Base-by-base conservation (phyloP, 345 rosid genomes). In the Salix udensis region DNA sequence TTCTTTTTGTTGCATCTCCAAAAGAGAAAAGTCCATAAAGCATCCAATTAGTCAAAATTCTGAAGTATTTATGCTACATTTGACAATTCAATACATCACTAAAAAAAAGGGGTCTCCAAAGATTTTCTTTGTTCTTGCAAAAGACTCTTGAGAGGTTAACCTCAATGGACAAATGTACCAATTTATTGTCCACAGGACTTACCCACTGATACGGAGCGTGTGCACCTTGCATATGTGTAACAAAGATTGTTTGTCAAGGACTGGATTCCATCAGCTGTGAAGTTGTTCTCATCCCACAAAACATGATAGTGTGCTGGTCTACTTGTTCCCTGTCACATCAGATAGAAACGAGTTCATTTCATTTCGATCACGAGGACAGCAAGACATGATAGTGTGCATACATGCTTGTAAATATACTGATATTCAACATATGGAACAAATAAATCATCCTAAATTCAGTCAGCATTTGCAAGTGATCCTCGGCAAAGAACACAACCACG, bases 221-320 rank as follows among this genome's bases (percentile, higher is more conserved):
- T 96, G 87, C 99, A 96, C 81, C 99, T 90, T 6, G 99, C 99
- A 16, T 96, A 96, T 8, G 99, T 96, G 78, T 96, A 96, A 73
- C 99, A 96, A 28, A 96, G 97, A 78, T 94, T 96, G 86, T 96
- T 96, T 6, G 99, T 96, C 75, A 94, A 78, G 28, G 99, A 96
- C 68, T 96, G 99, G 72, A 96, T 96, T 67, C 97, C 98, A 78
- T 96, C 99, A 0, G 98, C 93, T 7, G 99, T 96, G 77, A 96
- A 96, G 79, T 91, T 96, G 84, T 96, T 96, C 85, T 96, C 98
- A 36, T 96, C 99, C 99, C 99, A 96, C 24, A 96, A 85, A 71
- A 96, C 99, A 84, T 96, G 99, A 82, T 96, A 96, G 82, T 96
- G 99, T 31, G 99, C 99, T 18, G 99, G 99, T 68, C 99, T 84